Conservation (phyloP, 2,329 filamentous ascomycete species). For the Diaporthe longicolla region DNA sequence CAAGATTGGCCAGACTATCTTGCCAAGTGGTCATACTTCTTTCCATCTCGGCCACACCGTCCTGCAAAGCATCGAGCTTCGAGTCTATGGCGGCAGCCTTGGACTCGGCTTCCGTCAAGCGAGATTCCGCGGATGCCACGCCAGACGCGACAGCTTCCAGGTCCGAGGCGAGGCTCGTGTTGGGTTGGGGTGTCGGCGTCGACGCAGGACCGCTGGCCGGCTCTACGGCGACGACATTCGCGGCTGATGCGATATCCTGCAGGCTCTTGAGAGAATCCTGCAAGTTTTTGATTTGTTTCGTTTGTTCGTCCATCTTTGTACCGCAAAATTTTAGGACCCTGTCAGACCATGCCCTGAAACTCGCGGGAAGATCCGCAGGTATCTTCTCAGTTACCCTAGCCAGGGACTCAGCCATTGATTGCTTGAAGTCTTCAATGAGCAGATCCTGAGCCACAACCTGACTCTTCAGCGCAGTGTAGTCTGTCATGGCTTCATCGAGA, state of each 20-base stretch:
- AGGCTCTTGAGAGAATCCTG: slow-evolving; percentile 1
- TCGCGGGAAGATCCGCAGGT: slow-evolving; percentile 1
- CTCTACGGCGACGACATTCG: neutral
- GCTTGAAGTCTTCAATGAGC: slow-evolving; percentile 10
- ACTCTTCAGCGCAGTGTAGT: slow-evolving; percentile 23
- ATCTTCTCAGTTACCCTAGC: neutral
- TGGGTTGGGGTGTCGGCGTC: neutral
- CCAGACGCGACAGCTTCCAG: neutral
- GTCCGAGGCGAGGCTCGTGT: slow-evolving; percentile 1
- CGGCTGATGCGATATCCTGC: neutral
- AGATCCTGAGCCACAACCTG: slow-evolving; percentile 6
- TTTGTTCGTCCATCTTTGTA: slow-evolving; percentile 2
- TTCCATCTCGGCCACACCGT: neutral
- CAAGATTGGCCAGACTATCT: neutral
- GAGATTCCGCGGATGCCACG: slow-evolving; percentile 7
- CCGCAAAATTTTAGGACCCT: slow-evolving; percentile 6
- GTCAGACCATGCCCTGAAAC: slow-evolving; percentile 24
- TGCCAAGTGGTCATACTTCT: neutral
- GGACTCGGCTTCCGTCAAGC: slow-evolving; percentile 2
- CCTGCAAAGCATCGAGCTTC: slow-evolving; percentile 6
- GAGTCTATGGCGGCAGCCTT: slow-evolving; percentile 7
- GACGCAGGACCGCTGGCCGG: slow-evolving; percentile 1
- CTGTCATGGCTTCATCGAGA: slow-evolving; percentile 6
- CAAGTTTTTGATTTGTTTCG: neutral
- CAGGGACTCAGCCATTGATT: neutral